These are phyloP conservation scores for Emergomyces africanus DNA, from an alignment of 2,329 filamentous ascomycete species.

Conservation along the genomic window DNA sequence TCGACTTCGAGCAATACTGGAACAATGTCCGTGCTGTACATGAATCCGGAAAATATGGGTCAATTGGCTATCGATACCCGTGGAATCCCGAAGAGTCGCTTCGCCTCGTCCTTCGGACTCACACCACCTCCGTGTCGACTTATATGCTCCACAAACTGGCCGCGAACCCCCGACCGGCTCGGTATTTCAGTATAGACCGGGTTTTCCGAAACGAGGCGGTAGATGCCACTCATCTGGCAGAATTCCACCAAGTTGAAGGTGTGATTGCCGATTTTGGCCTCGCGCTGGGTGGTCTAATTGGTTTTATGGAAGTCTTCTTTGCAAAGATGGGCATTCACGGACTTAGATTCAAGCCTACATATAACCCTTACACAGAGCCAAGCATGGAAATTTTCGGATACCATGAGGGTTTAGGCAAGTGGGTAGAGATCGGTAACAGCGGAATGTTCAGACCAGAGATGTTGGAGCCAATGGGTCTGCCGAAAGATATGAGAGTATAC, in stretches of 20 bases:
- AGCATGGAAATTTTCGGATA: constrained; percentile 98
- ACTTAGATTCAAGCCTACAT: constrained; percentile 92
- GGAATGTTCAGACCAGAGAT: constrained; percentile 99
- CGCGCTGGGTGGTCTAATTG: constrained; percentile 84
- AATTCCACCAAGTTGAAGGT: constrained; percentile 98
- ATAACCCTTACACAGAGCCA: constrained; percentile 91
- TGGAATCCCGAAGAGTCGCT: constrained; percentile 82
- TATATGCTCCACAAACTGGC: constrained; percentile 87
- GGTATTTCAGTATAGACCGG: constrained; percentile 96
- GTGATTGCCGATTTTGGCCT: constrained; percentile 95
- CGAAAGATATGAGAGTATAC: constrained; percentile 83
- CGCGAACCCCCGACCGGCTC: constrained; percentile 67
- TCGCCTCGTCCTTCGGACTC: constrained; percentile 80
- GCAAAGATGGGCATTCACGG: constrained; percentile 80
- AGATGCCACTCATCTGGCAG: constrained; percentile 89
- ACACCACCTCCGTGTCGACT: constrained; percentile 86
- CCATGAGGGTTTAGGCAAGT: constrained; percentile 76
- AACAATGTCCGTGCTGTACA: constrained; percentile 78
- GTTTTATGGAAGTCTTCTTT: constrained; percentile 93
- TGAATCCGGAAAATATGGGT: constrained; percentile 82
- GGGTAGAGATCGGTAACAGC: constrained; percentile 95
- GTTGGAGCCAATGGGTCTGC: constrained; percentile 87
- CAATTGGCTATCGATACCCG: constrained; percentile 90
- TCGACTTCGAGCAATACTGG: constrained; percentile 76
- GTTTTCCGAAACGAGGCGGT: constrained; percentile 98